Conservation (phyloP, 495 filamentous ascomycete species). For the Aspergillus indologenus region DNA sequence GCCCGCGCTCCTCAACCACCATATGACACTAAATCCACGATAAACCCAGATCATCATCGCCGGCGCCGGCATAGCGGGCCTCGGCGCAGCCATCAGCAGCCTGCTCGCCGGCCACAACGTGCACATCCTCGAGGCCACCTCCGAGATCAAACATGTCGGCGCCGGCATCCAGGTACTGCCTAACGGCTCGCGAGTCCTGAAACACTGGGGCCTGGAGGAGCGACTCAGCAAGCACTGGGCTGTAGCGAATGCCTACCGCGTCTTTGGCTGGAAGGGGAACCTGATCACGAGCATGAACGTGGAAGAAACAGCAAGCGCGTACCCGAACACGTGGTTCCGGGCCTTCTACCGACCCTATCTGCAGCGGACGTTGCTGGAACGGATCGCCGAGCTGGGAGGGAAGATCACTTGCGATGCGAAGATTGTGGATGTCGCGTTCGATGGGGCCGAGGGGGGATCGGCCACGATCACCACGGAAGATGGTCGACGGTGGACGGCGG, state of each 20-base stretch:
- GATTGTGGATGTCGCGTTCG: slow-evolving; percentile 37
- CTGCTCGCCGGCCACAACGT: slow-evolving; percentile 60
- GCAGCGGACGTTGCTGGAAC: slow-evolving; percentile 46
- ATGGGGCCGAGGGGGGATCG: slow-evolving; percentile 19
- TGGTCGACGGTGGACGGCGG: slow-evolving; percentile 31
- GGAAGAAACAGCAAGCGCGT: slow-evolving; percentile 29
- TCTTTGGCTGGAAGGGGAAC: slow-evolving; percentile 47
- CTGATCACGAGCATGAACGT: slow-evolving; percentile 51
- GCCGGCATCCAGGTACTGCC: slow-evolving; percentile 55
- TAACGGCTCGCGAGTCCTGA: slow-evolving; percentile 52
- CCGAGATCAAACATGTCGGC: slow-evolving; percentile 49
- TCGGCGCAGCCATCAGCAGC: slow-evolving; percentile 58
- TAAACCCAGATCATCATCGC: slow-evolving; percentile 43
- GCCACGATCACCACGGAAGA: slow-evolving; percentile 10
- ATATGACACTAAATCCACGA: neutral
- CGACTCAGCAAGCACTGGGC: slow-evolving; percentile 34
- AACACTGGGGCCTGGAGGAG: slow-evolving; percentile 41
- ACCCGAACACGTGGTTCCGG: slow-evolving; percentile 48
- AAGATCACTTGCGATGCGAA: slow-evolving; percentile 39
- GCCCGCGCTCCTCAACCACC: neutral
- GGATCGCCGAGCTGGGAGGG: slow-evolving; percentile 50
- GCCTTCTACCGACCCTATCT: slow-evolving; percentile 58
- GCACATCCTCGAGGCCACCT: slow-evolving; percentile 55
- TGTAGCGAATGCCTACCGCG: slow-evolving; percentile 52
- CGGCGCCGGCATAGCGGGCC: slow-evolving; percentile 62